Evolutionary conservation across 2,329 filamentous ascomycete species (phyloP).

Genomic region (Epichloe sylvatica): DNA sequence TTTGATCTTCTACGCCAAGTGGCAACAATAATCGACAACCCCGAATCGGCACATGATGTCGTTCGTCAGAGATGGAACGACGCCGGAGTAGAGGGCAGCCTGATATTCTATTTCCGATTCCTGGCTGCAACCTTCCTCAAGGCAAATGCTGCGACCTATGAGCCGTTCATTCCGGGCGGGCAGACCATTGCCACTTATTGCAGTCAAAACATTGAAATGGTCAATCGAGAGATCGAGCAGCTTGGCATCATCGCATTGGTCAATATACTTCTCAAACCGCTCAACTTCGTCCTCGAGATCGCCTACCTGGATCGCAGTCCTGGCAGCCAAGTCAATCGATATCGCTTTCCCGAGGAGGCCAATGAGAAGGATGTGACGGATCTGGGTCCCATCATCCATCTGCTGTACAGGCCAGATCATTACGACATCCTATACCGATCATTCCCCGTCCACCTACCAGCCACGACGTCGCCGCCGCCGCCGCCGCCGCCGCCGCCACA

Average conservation of each 20-base stretch:
- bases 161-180: slow-evolving; percentile 54
- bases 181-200: slow-evolving; percentile 54
- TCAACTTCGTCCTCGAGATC: slow-evolving; percentile 69
- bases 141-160: slow-evolving; percentile 53
- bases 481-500: background rate
- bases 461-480: slow-evolving; percentile 10
- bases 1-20: slow-evolving; percentile 53
- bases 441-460: slow-evolving; percentile 11
- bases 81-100: slow-evolving; percentile 47
- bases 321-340: slow-evolving; percentile 60
- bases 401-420: slow-evolving; percentile 62
- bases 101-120: slow-evolving; percentile 76
- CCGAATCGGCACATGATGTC: slow-evolving; percentile 37
- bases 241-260: slow-evolving; percentile 67
- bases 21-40: slow-evolving; percentile 42
- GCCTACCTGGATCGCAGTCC: slow-evolving; percentile 80
- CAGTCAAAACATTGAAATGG: slow-evolving; percentile 54
- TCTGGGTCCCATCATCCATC: slow-evolving; percentile 39
- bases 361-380: slow-evolving; percentile 29
- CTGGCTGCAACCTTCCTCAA: slow-evolving; percentile 78
- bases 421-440: slow-evolving; percentile 85
- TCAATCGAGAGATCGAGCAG: slow-evolving; percentile 77
- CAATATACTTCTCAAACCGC: slow-evolving; percentile 65
- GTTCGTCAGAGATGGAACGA: slow-evolving; percentile 64
- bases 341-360: slow-evolving; percentile 46